These are phyloP conservation scores for Suillus placidus DNA, from an alignment of 768 basidiomycete species.

Conservation along the genomic window DNA sequence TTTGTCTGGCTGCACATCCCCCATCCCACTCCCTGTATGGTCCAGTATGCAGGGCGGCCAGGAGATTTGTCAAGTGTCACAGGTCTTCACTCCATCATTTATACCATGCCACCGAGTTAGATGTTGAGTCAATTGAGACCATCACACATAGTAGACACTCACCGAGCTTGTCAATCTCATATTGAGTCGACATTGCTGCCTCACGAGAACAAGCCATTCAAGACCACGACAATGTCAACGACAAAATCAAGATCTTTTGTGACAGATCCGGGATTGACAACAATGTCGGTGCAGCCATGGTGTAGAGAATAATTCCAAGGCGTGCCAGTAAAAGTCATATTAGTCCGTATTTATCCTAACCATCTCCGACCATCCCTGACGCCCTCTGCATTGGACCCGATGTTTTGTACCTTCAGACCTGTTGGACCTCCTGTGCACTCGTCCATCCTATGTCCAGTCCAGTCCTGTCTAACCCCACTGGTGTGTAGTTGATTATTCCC, in stretches of 20 bases:
- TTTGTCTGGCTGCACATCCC: neutral
- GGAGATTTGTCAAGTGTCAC: neutral
- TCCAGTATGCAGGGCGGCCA: neutral
- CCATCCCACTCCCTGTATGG: neutral
- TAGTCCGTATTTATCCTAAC: too few species aligned
- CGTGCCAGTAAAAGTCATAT: too few species aligned
- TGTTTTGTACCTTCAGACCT: too few species aligned
- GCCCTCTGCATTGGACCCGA: too few species aligned
- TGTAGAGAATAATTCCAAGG: too few species aligned
- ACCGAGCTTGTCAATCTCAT: neutral
- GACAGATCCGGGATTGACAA: slow-evolving; percentile 23
- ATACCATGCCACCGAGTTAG: neutral
- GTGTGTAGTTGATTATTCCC: too few species aligned
- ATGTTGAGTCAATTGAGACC: neutral
- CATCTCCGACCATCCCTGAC: too few species aligned
- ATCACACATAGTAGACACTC: neutral
- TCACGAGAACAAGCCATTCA: neutral
- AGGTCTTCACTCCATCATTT: neutral
- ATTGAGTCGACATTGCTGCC: neutral
- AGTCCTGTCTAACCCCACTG: too few species aligned
- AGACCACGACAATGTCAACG: neutral
- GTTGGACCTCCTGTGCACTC: too few species aligned
- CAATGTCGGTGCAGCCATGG: slow-evolving; percentile 23
- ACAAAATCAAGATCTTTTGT: slow-evolving; percentile 15
- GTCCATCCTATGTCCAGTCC: too few species aligned